These are phyloP conservation scores for Cryomyces minteri DNA, from an alignment of 495 filamentous ascomycete species.

Conservation along the genomic window DNA sequence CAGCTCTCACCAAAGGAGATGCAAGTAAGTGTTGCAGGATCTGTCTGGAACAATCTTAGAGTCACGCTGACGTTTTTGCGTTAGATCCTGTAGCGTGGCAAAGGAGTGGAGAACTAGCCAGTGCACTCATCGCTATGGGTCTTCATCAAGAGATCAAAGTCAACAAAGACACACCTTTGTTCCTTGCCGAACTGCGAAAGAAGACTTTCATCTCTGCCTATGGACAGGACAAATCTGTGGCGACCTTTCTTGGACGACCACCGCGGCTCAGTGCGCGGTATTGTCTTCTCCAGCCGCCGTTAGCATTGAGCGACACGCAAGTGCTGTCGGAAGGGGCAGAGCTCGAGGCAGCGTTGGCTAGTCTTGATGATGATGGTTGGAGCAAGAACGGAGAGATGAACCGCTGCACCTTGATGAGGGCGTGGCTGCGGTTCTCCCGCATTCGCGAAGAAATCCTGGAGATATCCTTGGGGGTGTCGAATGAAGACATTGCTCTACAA, in stretches of 20 bases:
- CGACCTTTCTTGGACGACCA: constrained; percentile 37
- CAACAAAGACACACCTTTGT: constrained; percentile 28
- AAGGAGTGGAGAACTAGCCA: constrained; percentile 29
- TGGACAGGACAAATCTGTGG: constrained; percentile 29
- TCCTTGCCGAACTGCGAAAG: constrained; percentile 31
- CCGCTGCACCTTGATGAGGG: constrained; percentile 26
- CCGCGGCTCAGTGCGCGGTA: constrained; percentile 36
- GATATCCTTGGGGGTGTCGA: constrained; percentile 32
- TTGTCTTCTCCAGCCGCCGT: constrained; percentile 32
- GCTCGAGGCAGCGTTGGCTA: constrained; percentile 21
- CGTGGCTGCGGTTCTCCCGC: constrained; percentile 28
- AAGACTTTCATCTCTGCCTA: constrained; percentile 35
- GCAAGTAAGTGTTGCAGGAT: constrained; percentile 1
- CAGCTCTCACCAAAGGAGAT: constrained; percentile 8
- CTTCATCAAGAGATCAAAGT: constrained; percentile 33
- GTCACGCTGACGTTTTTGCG: constrained; percentile 14
- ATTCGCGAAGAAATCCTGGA: constrained; percentile 40
- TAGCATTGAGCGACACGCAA: constrained; percentile 36
- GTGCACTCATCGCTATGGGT: constrained; percentile 36
- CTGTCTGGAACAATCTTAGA: not conserved
- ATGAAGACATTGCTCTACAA: constrained; percentile 25
- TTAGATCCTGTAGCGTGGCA: constrained; percentile 34
- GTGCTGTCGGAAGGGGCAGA: constrained; percentile 28
- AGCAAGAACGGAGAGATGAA: constrained; percentile 23
- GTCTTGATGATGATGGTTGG: constrained; percentile 37